These are phyloP conservation scores for Anaeromyces robustus DNA, from an alignment of 192 early-diverging fungal species.

Conservation along the genomic window DNA sequence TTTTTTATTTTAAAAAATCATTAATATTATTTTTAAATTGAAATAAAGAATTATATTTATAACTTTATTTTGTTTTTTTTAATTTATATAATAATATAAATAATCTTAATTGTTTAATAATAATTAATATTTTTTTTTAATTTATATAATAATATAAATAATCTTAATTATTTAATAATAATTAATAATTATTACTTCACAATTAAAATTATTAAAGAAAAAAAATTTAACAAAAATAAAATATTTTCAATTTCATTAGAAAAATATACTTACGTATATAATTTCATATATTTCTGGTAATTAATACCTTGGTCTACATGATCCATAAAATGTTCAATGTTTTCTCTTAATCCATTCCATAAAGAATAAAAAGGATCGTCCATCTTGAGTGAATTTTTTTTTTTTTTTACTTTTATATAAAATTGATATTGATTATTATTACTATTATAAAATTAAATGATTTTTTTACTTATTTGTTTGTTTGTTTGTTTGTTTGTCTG, in stretches of 20 bases:
- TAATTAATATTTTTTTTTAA: no score
- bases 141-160: no score
- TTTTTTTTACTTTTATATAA: background rate
- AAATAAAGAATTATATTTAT: no score
- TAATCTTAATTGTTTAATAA: background rate
- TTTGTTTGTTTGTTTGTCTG: no score
- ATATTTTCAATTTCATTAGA: no score
- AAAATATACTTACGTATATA: conserved; percentile 81
- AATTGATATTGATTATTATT: no score
- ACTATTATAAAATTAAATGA: no score
- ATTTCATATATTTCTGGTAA: conserved; percentile 58
- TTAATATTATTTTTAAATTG: background rate
- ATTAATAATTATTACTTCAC: background rate
- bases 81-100: no score
- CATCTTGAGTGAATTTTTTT: background rate
- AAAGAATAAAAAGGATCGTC: background rate
- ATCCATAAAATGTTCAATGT: conserved; percentile 68
- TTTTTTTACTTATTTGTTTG: no score
- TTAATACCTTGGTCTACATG: conserved; percentile 56
- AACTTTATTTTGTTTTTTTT: no score
- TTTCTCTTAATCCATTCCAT: conserved; percentile 58
- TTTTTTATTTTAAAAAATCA: background rate
- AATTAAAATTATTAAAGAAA: background rate
- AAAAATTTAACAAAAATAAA: background rate
- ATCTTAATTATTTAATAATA: background rate